Evolutionary conservation across 2,329 filamentous ascomycete species (phyloP).

Genomic region (Lasiodiplodia sp.): DNA sequence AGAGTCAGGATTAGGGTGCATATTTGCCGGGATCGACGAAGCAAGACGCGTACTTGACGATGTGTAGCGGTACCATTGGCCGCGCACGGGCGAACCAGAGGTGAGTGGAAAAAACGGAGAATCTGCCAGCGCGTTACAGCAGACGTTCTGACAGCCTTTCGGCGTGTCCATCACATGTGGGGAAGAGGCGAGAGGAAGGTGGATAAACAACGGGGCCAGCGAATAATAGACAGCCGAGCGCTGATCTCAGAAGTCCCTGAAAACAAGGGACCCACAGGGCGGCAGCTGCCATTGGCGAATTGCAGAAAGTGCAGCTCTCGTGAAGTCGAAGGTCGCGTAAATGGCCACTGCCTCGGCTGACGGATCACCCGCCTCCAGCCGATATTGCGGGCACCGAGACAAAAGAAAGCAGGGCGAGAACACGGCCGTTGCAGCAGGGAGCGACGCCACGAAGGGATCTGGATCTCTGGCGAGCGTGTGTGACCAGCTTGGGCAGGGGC

Average conservation of each 20-base stretch:
- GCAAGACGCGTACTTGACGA: not conserved
- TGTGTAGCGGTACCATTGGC: slow-evolving; percentile 16
- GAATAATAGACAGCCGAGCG: not conserved
- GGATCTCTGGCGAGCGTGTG: not conserved
- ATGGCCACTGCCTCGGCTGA: not conserved
- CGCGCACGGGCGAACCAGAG: not conserved
- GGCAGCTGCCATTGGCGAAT: slow-evolving; percentile 6
- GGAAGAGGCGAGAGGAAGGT: not conserved
- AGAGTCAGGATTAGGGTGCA: slow-evolving; percentile 14
- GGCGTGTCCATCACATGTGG: not conserved
- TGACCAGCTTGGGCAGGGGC: slow-evolving; percentile 2
- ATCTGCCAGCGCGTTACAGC: not conserved
- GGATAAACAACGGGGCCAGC: not conserved
- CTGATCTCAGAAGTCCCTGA: slow-evolving; percentile 16
- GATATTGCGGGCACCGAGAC: not conserved
- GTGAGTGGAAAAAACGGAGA: not conserved
- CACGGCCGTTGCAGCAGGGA: slow-evolving; percentile 7
- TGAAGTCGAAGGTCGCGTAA: not conserved
- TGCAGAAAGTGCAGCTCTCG: slow-evolving; percentile 3
- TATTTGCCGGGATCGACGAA: not conserved
- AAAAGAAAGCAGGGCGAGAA: slow-evolving; percentile 21
- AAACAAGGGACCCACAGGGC: slow-evolving; percentile 18
- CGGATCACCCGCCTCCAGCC: not conserved
- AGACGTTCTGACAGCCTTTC: not conserved
- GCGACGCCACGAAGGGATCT: slow-evolving; percentile 3